A percentile compares a stretch with the other conserved stretches of the same genome.
Conservation (phyloP, 257 asterid species). For the Solanum medicagineum region DNA sequence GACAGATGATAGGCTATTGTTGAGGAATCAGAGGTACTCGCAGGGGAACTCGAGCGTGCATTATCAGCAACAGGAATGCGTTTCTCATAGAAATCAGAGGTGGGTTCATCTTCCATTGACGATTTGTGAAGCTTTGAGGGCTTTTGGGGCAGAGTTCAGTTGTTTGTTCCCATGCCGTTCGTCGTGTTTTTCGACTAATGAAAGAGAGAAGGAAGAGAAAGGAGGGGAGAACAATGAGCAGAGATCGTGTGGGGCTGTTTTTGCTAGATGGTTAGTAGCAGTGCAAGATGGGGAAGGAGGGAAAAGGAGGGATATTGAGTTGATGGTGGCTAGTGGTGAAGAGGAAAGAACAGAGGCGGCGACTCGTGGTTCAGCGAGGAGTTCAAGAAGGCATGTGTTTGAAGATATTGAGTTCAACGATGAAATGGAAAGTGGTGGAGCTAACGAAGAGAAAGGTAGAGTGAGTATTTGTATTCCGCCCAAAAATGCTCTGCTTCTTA, state of each 20-base stretch:
- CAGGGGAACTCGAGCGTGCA: conserved; percentile 22
- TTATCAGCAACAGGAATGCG: conserved; percentile 40
- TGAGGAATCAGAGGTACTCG: conserved; percentile 11
- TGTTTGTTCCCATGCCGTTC: conserved; percentile 72
- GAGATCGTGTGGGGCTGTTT: conserved; percentile 55
- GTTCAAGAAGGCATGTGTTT: conserved; percentile 69
- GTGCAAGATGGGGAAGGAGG: conserved; percentile 62
- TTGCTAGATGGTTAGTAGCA: conserved; percentile 71
- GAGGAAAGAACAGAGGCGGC: conserved; percentile 16
- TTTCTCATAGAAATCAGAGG: conserved; percentile 59
- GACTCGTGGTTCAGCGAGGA: conserved; percentile 24
- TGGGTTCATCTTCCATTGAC: conserved; percentile 91
- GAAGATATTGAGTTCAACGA: conserved; percentile 72
- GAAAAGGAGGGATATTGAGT: conserved; percentile 64
- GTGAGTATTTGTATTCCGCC: conserved; percentile 87
- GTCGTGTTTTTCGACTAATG: conserved; percentile 43
- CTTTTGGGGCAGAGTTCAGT: conserved; percentile 64
- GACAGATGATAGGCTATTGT: conserved; percentile 2
- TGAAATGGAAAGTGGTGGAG: conserved; percentile 25
- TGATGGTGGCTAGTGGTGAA: conserved; percentile 69
- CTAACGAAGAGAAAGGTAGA: conserved; percentile 29
- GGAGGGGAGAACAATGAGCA: conserved; percentile 15
- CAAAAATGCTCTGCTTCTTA: conserved; percentile 77
- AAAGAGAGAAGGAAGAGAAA: conserved; percentile 31
- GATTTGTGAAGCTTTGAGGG: conserved; percentile 71